Evolutionary conservation across 2,329 filamentous ascomycete genomes (phyloP), one percentile per base, ranked within the genome.

Genomic region (Plenodomus biglobosus): DNA sequence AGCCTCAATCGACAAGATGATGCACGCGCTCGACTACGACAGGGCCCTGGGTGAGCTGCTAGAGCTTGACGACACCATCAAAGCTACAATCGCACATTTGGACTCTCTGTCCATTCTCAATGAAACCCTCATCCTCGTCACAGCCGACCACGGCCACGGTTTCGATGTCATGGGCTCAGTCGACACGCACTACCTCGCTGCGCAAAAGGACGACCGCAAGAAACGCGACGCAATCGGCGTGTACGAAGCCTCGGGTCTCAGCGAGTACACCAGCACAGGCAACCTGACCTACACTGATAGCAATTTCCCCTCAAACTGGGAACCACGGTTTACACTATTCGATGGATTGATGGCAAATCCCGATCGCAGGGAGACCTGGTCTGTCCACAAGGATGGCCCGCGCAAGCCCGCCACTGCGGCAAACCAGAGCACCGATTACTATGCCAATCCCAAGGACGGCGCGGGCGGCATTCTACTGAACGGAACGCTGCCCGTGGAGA

Each of bases 121-220:
- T 8, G 83, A 91, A 52, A 95, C 90, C 1, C 81, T 92, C 3
- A 79, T 95, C 56, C 69, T 95, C 41, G 87, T 94, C 40, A 90
- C 89, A 2, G 87, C 89, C n/a, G 89, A 95, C 66, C 90, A 94
- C 77, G 90, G 90, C 36, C 90, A 95, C 74, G 90, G 90, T 46
- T 95, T 95, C 68, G 90, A 92, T 60, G 90, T 95, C 59, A 92
- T 86, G 68, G 90, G 90, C 54, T 85, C 80, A 55, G 88, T 90
- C 40, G 90, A 95, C 66, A 94, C 89, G 16, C 77, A 87, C 67
- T 94, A 92, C 73, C 78, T 92, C 39, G 76, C 81, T 15, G 80
- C 81, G 3, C 82, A 90, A 61, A 72, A 77, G 6, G 78, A 79
- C 16, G 83, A 88, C 68, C 86, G 90, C 59, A 75, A 81, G 61